Base-by-base conservation (phyloP, 768 basidiomycete genomes). In the Kondoa subrosea region DNA sequence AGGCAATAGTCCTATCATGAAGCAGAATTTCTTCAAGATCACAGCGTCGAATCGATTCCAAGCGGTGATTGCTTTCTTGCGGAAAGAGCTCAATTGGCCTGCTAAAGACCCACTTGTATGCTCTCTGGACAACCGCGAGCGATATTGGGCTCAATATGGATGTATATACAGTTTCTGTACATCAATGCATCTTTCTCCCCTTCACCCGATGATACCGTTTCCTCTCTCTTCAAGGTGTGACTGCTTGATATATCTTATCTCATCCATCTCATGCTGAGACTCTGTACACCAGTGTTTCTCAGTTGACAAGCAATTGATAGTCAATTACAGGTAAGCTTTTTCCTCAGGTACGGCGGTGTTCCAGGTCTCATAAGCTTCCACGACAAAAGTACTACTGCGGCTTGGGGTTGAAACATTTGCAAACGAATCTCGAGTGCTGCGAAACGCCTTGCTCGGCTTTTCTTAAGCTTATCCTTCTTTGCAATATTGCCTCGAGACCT, bases 1-100 rank as follows among this genome's bases (percentile, higher is more conserved):
- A 12, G 93, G 93, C 59, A 92, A 93, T 73, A 93, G 92, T 0
- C 93, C 93, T 0, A 91, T 99, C 74, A 95, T 99, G 92, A 92
- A 88, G 79, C 89, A 93, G 79, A 96, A 93, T 79, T 88, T 92
- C 73, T 96, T 91, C 84, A 93, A 92, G 81, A 92, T 96, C 74
- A 91, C 91, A 0, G 88, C 91, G 15, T 85, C 87, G 56, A 91
- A 95, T 76, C 82, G 87, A 66, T 99, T 96, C 74, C 91, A 95
- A 76, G 88, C 90, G 4, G 92, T 97, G 66, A 91, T 93, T 56
- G 86, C 89, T 74, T 95, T 97, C 77, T 76, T 97, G 77, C 79
- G 92, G 71, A 89, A 85, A 74, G 91, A 96, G 76, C 77, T 96
- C 50, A 85, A 85, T 1, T 90, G 88, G 86, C 90, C 89, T 75